Evolutionary conservation across 768 basidiomycete species (phyloP), one percentile per base, ranked within the genome.

Genomic region (Coprinopsis sp.): DNA sequence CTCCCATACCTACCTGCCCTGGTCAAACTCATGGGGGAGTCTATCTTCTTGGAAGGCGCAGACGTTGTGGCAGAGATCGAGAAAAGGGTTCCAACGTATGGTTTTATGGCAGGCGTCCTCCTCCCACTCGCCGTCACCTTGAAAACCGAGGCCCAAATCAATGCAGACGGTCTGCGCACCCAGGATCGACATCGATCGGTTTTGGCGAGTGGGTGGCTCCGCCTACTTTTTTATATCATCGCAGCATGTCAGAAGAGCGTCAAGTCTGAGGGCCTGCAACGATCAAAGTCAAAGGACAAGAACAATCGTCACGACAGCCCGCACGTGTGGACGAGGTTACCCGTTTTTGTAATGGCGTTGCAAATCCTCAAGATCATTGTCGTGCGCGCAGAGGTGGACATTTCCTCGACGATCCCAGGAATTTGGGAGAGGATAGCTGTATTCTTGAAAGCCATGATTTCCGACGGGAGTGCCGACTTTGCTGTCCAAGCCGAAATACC

Each of bases 331-430:
- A 37, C 55, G 21, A 67, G 70, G 22, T 58, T 75, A 33, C 66
- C 74, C 22, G 63, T 67, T 3, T 68, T 72, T 37, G 66, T 78
- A 39, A 65, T 78, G 1, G 76, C 78, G 0, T 56, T 89, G 21
- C 87, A 88, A 59, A 70, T 83, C 13, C 63, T 89, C 53, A 89
- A 89, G 56, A 64, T 78, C 24, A 74, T 88, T 52, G 53, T 86
- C 13, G 64, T 87, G 37, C 78, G 82, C 14, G 85, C 77, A 0
- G 76, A 77, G 38, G 66, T 69, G 16, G 85, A 86, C 37, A 65
- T 89, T 13, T 78, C 79, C 2, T 60, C 63, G 0, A 60, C 68
- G 27, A 56, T 82, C 8, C 76, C 79, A 13, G 78, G 77, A 10
- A 66, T 84, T 16, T 91, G 86, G 86, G 62, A 67, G 16, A 71